A percentile compares a stretch with the other conserved stretches of the same genome.
phyloP scores from a whole-genome alignment of 2,329 filamentous ascomycete species.

The Hypoxylon rubiginosum region DNA sequence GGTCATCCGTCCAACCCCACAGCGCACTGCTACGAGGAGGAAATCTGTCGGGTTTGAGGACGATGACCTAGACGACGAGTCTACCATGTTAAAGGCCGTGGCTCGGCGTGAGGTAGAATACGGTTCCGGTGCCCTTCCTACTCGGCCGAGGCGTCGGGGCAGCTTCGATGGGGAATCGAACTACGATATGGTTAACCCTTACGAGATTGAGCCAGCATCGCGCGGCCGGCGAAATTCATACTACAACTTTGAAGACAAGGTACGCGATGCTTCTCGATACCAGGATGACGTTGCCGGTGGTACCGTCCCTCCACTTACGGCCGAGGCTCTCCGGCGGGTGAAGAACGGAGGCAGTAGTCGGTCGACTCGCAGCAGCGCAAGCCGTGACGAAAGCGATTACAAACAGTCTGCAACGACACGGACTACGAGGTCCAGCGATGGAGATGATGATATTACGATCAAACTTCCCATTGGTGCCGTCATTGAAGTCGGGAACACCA shows the following conservation, averaged over 20 bases:
- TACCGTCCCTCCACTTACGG: slow-evolving; percentile 64
- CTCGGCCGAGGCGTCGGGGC: slow-evolving; percentile 43
- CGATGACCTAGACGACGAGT: slow-evolving; percentile 43
- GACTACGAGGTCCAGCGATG: slow-evolving; percentile 68
- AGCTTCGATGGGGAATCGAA: slow-evolving; percentile 43
- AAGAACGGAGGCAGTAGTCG: slow-evolving; percentile 66
- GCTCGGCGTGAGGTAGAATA: slow-evolving; percentile 49
- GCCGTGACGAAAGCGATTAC: slow-evolving; percentile 74
- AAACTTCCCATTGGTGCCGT: slow-evolving; percentile 69
- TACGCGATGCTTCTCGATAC: slow-evolving; percentile 62
- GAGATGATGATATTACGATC: slow-evolving; percentile 72
- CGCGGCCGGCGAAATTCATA: slow-evolving; percentile 51
- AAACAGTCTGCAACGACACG: slow-evolving; percentile 72
- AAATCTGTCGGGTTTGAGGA: slow-evolving; percentile 52
- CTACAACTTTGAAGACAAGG: slow-evolving; percentile 60
- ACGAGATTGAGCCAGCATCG: slow-evolving; percentile 46
- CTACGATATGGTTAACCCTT: slow-evolving; percentile 34
- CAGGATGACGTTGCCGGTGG: slow-evolving; percentile 66
- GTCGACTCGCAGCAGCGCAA: slow-evolving; percentile 70
- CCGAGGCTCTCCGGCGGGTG: slow-evolving; percentile 66
- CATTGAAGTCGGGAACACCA: slow-evolving; percentile 68
- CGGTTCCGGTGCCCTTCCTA: slow-evolving; percentile 44
- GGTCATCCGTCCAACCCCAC: slow-evolving; percentile 50
- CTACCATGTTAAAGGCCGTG: slow-evolving; percentile 37
- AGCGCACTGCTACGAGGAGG: slow-evolving; percentile 38